Conservation (phyloP, 192 early-diverging fungal species). For the Pilaira anomala region DNA sequence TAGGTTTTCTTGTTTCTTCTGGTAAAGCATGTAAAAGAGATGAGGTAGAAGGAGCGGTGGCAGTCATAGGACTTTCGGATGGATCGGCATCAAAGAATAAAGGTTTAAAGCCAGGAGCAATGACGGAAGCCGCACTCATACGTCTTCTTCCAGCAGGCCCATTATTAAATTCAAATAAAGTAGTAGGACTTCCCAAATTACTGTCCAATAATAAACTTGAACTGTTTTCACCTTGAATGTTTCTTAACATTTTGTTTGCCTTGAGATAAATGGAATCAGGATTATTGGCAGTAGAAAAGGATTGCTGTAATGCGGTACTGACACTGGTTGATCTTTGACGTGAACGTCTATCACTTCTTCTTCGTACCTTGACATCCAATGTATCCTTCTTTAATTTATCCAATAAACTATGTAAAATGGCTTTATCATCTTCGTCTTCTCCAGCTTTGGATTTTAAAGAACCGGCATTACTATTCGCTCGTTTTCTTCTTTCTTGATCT, state of each 20-base stretch:
- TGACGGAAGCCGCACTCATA: conserved; percentile 5
- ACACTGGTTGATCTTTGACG: conserved; percentile 23
- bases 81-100: background rate
- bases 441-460: conserved; percentile 16
- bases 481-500: conserved; percentile 40
- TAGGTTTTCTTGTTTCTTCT: background rate
- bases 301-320: conserved; percentile 7
- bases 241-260: conserved; percentile 24
- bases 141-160: conserved; percentile 12
- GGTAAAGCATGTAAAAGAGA: background rate
- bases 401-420: conserved; percentile 69
- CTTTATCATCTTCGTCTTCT: conserved; percentile 49
- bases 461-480: conserved; percentile 19
- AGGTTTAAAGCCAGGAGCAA: background rate
- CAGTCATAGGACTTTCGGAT: conserved; percentile 1
- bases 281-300: conserved; percentile 16
- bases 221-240: conserved; percentile 25
- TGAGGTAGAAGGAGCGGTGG: background rate
- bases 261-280: conserved; percentile 23
- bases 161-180: background rate
- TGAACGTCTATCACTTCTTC: conserved; percentile 13
- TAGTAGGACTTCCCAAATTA: background rate
- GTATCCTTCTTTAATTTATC: conserved; percentile 61
- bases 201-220: background rate
- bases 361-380: conserved; percentile 15